Evolutionary conservation across 139 green algal genomes (phyloP).

Genomic region (Chlorella sp.): DNA sequence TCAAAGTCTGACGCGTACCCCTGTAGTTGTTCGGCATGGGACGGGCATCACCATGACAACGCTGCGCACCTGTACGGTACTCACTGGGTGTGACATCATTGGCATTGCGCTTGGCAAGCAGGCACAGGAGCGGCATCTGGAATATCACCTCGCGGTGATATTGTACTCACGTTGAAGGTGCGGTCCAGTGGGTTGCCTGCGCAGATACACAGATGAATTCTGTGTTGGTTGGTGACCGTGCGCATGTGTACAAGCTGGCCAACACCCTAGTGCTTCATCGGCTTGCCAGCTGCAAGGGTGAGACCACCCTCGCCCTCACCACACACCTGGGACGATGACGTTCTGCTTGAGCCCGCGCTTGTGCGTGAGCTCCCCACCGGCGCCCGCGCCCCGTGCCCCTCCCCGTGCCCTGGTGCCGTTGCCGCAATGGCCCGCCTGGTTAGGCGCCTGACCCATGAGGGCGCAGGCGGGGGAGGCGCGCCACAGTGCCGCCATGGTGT

Average conservation of each 20-base stretch:
- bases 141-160: too few relatives aligned
- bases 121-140: too few relatives aligned
- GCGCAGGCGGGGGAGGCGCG: background rate
- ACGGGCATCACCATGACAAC: too few relatives aligned
- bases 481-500: background rate
- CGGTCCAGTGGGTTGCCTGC: background rate
- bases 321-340: background rate
- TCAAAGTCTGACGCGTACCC: background rate
- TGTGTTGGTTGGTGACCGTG: background rate
- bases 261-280: background rate
- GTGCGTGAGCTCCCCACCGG: background rate
- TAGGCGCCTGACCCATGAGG: background rate
- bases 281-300: too few relatives aligned
- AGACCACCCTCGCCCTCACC: background rate
- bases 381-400: too few relatives aligned
- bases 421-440: too few relatives aligned
- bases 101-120: too few relatives aligned
- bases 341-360: background rate
- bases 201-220: background rate
- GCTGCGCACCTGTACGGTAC: too few relatives aligned
- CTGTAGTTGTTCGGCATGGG: too few relatives aligned
- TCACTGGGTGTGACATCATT: too few relatives aligned
- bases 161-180: background rate
- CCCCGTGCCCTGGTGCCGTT: too few relatives aligned
- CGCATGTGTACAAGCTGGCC: background rate